Conservation (phyloP, 768 basidiomycete species). For the Tubosaeta brunneosetosa region DNA sequence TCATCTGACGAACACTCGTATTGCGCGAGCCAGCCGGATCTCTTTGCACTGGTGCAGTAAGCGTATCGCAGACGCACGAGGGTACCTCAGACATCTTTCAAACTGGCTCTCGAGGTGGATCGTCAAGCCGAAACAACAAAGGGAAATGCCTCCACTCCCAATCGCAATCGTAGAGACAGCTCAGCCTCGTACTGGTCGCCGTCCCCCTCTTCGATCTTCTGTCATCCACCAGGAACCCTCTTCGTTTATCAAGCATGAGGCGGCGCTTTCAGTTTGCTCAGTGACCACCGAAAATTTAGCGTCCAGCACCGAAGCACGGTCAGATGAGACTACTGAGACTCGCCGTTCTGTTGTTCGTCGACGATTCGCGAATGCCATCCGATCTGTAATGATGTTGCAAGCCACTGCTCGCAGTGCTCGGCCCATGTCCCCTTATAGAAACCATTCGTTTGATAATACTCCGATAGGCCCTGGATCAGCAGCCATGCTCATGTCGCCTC, state of each 20-base stretch:
- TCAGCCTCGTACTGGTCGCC: constrained; percentile 14
- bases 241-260: constrained; percentile 15
- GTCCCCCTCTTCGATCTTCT: constrained; percentile 6
- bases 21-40: constrained; percentile 24
- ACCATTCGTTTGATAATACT: constrained; percentile 25
- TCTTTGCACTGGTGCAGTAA: constrained; percentile 22
- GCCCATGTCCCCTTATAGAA: constrained; percentile 28
- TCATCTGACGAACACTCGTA: constrained; percentile 23
- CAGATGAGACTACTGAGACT: constrained; percentile 24
- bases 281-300: constrained; percentile 23
- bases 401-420: constrained; percentile 30
- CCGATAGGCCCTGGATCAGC: constrained; percentile 21
- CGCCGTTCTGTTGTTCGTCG: constrained; percentile 29
- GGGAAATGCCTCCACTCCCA: constrained; percentile 25
- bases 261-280: constrained; percentile 25
- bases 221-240: constrained; percentile 23
- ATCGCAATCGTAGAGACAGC: constrained; percentile 19
- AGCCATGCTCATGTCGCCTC: constrained; percentile 26
- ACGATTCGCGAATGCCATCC: constrained; percentile 41
- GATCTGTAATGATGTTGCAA: constrained; percentile 44
- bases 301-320: constrained; percentile 24
- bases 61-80: constrained; percentile 16
- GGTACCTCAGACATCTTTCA: constrained; percentile 21
- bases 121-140: constrained; percentile 18
- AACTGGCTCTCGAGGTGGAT: constrained; percentile 25